phyloP scores from a whole-genome alignment of 306 rosid species.

The Malus asiatica region DNA sequence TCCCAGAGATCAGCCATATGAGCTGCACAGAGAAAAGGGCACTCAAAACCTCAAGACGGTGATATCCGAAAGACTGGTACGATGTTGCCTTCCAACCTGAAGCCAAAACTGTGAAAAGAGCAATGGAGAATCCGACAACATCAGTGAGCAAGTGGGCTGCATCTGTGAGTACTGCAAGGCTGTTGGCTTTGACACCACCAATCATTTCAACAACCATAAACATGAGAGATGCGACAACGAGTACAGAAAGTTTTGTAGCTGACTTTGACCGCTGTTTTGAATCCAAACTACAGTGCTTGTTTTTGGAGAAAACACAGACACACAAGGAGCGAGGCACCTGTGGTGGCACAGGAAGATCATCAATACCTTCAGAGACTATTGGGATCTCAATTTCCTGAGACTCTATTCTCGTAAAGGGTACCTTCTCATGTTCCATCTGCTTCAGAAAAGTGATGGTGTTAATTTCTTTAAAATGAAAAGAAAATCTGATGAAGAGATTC shows the following conservation, averaged over 20 bases:
- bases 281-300: slow-evolving; percentile 34
- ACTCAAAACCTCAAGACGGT: slow-evolving; percentile 81
- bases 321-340: slow-evolving; percentile 24
- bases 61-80: slow-evolving; percentile 66
- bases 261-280: slow-evolving; percentile 51
- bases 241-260: slow-evolving; percentile 53
- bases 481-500: not conserved
- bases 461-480: not conserved
- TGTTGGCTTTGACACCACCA: slow-evolving; percentile 84
- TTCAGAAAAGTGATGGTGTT: slow-evolving; percentile 11
- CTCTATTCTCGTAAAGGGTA: slow-evolving; percentile 26
- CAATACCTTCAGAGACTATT: slow-evolving; percentile 20
- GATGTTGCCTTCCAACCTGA: slow-evolving; percentile 85
- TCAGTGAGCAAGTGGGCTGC: slow-evolving; percentile 92
- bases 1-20: slow-evolving; percentile 78
- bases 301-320: slow-evolving; percentile 51
- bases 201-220: slow-evolving; percentile 64
- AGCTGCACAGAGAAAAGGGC: slow-evolving; percentile 84
- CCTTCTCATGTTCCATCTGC: slow-evolving; percentile 47
- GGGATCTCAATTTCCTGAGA: slow-evolving; percentile 41
- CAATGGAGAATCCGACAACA: slow-evolving; percentile 64
- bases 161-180: slow-evolving; percentile 76
- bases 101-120: slow-evolving; percentile 82
- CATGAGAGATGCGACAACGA: slow-evolving; percentile 48
- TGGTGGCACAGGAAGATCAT: slow-evolving; percentile 19